Evolutionary conservation across 768 basidiomycete genomes (phyloP), one percentile per base, ranked within the genome.

Genomic region (Termitomyces sp.): DNA sequence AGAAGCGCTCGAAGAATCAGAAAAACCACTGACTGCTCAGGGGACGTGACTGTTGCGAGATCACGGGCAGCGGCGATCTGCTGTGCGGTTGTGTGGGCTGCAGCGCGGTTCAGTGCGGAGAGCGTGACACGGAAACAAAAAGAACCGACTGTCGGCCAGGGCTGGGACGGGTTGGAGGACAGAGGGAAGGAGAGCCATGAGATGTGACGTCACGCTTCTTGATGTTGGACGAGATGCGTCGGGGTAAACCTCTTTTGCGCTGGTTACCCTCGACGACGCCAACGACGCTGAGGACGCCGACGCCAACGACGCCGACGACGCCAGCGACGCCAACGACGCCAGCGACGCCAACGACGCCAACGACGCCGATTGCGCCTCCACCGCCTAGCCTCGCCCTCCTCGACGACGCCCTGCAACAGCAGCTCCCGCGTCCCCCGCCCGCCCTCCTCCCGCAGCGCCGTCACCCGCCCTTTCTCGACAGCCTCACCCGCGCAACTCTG

Each of bases 1-100:
- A 54, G 45, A 0, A 49, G 41, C 51, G 35, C 5, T 16, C n/a
- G 10, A 0, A 32, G 5, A 14, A 25, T 37, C 1, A 12, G 1
- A 19, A 19, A 8, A 19, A 8, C 19, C 6, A 47, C 34, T 58
- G 41, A 90, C 89, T 87, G 82, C 50, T 77, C 64, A 11, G 89
- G 86, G 27, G 77, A 78, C 0, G 89, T 88, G 32, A 84, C 80
- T 50, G 82, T 82, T 3, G 79, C 86, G 23, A 82, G 72, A 19
- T 57, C 63, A 46, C 67, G 60, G 14, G 77, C 79, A 2, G 77
- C 71, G 3, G 74, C 63, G 35, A 87, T 64, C 59, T 88, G 77
- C 42, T 85, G 76, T 17, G 72, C 65, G n/a, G 80, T 79, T 10
- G 87, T 83, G 16, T 72, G 67, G 21, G 72, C 86, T 86, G 58